Base-by-base conservation (phyloP, 257 asterid species). In the Leptodermis oblonga region DNA sequence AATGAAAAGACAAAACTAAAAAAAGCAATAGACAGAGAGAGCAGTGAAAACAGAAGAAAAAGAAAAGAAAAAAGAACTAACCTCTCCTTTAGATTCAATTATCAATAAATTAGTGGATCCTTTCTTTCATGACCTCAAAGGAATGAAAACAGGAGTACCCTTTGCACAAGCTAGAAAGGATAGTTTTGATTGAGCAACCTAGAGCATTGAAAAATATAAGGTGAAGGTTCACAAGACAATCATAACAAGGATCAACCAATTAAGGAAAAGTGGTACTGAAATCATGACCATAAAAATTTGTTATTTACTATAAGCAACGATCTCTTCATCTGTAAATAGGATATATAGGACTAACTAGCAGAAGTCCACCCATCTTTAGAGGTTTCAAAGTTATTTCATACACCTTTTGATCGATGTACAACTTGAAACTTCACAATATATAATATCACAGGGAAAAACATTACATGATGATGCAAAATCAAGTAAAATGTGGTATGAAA, bases 41-140 rank as follows among this genome's bases (percentile, higher is more conserved):
- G 62, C 28, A 55, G 51, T 12, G 13, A 4, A 8, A n/a, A n/a
- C n/a, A n/a, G n/a, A n/a, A n/a, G n/a, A n/a, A n/a, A n/a, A n/a
- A n/a, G n/a, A 55, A 61, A n/a, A 8, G 12, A 25, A 22, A 1
- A 54, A 72, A n/a, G 22, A 46, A 76, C 88, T 83, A 51, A 92
- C 99, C 99, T 87, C n/a, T n/a, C 99, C 99, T 89, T 94, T 97
- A 20, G 99, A 97, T 75, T 97, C 99, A 81, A 93, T 73, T 62
- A 93, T 87, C 78, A 90, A 70, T 70, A 87, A 71, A 72, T 96
- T 97, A 74, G 73, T 54, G 61, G 88, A 56, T 79, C 82, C 94
- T 65, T 71, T 76, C 26, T 66, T 61, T 17, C 73, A 54, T 62
- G 87, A 74, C 71, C 79, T 79, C 78, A 94, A 55, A 5, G 81